Evolutionary conservation across 257 asterid genomes (phyloP).

Genomic region (Solanum clarkiae): DNA sequence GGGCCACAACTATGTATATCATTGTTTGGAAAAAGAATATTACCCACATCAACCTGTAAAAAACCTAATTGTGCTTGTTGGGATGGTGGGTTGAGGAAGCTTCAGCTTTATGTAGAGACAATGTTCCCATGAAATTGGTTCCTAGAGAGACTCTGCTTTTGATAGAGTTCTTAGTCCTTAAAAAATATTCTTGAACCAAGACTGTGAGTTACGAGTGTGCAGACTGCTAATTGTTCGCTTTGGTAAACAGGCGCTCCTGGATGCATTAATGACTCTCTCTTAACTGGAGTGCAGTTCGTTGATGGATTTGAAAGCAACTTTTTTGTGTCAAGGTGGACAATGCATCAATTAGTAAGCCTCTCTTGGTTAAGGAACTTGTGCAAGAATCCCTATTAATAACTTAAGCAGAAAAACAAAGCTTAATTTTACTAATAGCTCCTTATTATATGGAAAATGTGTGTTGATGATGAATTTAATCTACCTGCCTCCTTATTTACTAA

Average conservation of each 20-base stretch:
- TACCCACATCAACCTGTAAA: neutral
- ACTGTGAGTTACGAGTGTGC: neutral
- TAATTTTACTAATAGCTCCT: neutral
- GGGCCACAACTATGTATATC: neutral
- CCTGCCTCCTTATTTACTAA: neutral
- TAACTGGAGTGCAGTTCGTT: slow-evolving; percentile 81
- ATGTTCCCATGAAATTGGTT: neutral
- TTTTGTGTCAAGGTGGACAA: slow-evolving; percentile 81
- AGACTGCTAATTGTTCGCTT: neutral
- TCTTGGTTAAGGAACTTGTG: neutral
- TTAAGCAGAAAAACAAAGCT: neutral
- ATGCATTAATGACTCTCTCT: slow-evolving; percentile 58
- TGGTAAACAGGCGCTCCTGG: slow-evolving; percentile 71
- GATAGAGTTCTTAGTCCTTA: neutral
- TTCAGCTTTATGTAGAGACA: neutral
- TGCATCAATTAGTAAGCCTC: slow-evolving; percentile 77
- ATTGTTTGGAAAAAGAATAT: neutral
- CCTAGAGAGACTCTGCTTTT: neutral
- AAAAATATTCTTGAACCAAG: neutral
- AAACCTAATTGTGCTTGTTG: neutral
- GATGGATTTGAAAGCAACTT: slow-evolving; percentile 79
- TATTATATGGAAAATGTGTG: neutral
- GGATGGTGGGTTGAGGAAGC: neutral
- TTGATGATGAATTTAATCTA: neutral
- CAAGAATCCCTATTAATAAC: neutral